A percentile compares a stretch with the other conserved stretches of the same genome.
These are phyloP conservation scores for Curvularia eragrostidis DNA, from an alignment of 2,329 filamentous ascomycete genomes.

Conservation along the genomic window DNA sequence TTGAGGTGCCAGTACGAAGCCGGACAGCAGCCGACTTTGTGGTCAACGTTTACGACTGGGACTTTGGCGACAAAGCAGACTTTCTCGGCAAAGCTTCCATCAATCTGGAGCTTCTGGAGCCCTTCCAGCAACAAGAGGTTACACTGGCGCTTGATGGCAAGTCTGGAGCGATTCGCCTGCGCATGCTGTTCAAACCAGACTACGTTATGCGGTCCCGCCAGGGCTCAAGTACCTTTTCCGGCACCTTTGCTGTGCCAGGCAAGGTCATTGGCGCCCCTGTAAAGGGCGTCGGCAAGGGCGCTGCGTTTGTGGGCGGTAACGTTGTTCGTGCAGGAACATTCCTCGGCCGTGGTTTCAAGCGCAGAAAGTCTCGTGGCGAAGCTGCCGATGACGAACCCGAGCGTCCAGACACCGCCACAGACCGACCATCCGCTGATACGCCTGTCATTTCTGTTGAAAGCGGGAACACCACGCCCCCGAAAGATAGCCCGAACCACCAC, in stretches of 20 bases:
- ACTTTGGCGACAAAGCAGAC: slow-evolving; percentile 94
- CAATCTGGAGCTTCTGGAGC: slow-evolving; percentile 79
- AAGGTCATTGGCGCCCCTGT: slow-evolving; percentile 95
- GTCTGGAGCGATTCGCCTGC: slow-evolving; percentile 80
- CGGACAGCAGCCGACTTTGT: slow-evolving; percentile 84
- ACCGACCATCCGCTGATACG: slow-evolving; percentile 39
- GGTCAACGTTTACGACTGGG: slow-evolving; percentile 90
- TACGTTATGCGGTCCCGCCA: slow-evolving; percentile 88
- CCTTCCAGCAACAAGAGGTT: slow-evolving; percentile 80
- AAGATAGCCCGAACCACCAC: slow-evolving; percentile 35
- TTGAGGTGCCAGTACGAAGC: slow-evolving; percentile 82
- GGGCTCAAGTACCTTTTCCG: slow-evolving; percentile 90
- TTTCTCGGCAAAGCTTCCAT: slow-evolving; percentile 80
- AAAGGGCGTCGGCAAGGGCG: slow-evolving; percentile 84
- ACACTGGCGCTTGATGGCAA: slow-evolving; percentile 83
- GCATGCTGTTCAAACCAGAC: slow-evolving; percentile 89
- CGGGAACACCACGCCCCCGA: slow-evolving; percentile 20
- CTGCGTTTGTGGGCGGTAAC: slow-evolving; percentile 72
- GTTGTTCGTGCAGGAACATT: slow-evolving; percentile 92
- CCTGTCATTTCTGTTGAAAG: slow-evolving; percentile 45
- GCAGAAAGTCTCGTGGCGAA: slow-evolving; percentile 66
- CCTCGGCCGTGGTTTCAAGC: slow-evolving; percentile 81
- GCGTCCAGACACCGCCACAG: slow-evolving; percentile 55
- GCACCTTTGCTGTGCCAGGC: slow-evolving; percentile 84
- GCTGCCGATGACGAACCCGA: slow-evolving; percentile 49